Evolutionary conservation across 2,329 filamentous ascomycete genomes (phyloP).

Genomic region (Diaporthe vexans): DNA sequence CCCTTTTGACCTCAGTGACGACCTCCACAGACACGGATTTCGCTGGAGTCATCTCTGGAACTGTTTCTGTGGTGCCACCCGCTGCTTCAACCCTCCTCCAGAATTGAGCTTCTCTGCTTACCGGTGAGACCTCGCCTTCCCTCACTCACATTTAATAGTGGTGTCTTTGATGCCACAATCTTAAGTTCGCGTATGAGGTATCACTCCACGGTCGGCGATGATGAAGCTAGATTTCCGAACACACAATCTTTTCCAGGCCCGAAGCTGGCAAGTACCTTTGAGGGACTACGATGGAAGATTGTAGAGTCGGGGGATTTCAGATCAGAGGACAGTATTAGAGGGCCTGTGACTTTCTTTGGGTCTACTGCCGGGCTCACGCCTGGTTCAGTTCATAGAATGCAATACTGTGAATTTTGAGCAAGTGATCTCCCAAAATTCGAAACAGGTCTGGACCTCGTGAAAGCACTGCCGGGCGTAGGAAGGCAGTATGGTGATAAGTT

Average conservation of each 20-base stretch:
- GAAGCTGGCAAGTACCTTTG: not conserved
- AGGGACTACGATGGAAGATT: not conserved
- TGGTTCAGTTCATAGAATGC: not conserved
- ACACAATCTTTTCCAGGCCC: not conserved
- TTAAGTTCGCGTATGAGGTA: too few species aligned
- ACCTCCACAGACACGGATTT: conserved; percentile 21
- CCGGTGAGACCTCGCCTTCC: not conserved
- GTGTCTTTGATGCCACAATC: not conserved
- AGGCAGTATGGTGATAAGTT: not conserved
- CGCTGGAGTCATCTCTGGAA: not conserved
- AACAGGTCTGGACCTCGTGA: not conserved
- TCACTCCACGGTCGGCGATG: too few species aligned
- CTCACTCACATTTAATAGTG: not conserved
- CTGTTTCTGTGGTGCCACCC: conserved; percentile 9
- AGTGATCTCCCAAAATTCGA: not conserved
- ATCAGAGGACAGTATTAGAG: not conserved
- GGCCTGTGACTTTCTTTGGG: not conserved
- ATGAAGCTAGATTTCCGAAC: not conserved
- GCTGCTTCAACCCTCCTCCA: not conserved
- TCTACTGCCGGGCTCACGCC: not conserved
- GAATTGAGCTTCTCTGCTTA: not conserved
- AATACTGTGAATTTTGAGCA: not conserved
- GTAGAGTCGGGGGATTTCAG: not conserved
- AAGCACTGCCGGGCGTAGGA: not conserved
- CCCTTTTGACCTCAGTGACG: conserved; percentile 15